Evolutionary conservation across 164 flowering plant species (phyloP).

Genomic region (Magnolia officinalis): DNA sequence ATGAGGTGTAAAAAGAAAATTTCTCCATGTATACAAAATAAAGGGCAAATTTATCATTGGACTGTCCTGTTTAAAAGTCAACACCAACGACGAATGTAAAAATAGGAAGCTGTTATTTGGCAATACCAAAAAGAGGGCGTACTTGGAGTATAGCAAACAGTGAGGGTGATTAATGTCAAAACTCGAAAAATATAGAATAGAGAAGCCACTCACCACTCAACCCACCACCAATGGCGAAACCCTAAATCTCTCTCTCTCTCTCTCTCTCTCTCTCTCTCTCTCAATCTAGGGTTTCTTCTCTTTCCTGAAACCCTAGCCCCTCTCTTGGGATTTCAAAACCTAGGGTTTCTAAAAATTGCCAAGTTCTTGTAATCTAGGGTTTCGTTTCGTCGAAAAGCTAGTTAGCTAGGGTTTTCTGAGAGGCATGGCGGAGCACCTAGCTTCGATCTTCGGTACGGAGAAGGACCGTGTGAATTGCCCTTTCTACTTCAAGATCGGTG

Average conservation of each 20-base stretch:
- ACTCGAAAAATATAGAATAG: too few relatives aligned
- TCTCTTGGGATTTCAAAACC: background rate
- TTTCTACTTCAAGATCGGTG: constrained; percentile 54
- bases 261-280: background rate
- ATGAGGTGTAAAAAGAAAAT: too few relatives aligned
- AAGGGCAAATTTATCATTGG: too few relatives aligned
- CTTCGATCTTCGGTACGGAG: constrained; percentile 50
- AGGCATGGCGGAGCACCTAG: constrained; percentile 45
- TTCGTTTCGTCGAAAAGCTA: background rate
- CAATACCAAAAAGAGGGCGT: too few relatives aligned
- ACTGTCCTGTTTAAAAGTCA: too few relatives aligned
- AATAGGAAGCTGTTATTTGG: too few relatives aligned
- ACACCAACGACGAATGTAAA: too few relatives aligned
- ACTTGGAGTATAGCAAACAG: too few relatives aligned
- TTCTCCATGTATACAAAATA: too few relatives aligned
- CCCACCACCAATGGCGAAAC: background rate
- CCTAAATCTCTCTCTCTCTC: background rate
- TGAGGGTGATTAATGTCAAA: too few relatives aligned
- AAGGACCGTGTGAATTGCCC: constrained; percentile 51
- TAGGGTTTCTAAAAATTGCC: background rate
- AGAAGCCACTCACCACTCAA: background rate
- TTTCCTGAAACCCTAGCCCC: background rate
- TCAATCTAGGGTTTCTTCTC: background rate
- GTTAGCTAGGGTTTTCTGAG: background rate
- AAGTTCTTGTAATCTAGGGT: background rate